Base-by-base conservation (phyloP, 2,329 filamentous ascomycete species). In the Dothideomycetes sp. region DNA sequence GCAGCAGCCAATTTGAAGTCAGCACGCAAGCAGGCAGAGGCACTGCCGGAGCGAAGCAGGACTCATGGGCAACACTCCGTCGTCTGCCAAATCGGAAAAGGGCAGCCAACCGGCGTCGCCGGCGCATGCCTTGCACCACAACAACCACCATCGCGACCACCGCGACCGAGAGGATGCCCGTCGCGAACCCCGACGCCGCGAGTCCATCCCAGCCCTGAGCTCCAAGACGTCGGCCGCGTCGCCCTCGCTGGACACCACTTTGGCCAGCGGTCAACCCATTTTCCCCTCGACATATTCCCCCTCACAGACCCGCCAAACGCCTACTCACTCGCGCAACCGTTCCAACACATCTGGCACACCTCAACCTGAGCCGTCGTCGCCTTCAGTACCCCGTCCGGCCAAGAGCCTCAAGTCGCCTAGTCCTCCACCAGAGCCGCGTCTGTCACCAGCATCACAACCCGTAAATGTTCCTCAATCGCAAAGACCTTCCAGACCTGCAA, bases 1-100 rank as follows among this genome's bases (percentile, higher is more conserved):
- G n/a, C n/a, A n/a, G n/a, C n/a, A n/a, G n/a, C n/a, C n/a, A n/a
- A n/a, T n/a, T n/a, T n/a, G n/a, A n/a, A n/a, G n/a, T n/a, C n/a
- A n/a, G n/a, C n/a, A n/a, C n/a, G n/a, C n/a, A n/a, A n/a, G n/a
- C n/a, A n/a, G n/a, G n/a, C n/a, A n/a, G n/a, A n/a, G n/a, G n/a
- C n/a, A n/a, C n/a, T n/a, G n/a, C n/a, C n/a, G n/a, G n/a, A n/a
- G n/a, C n/a, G n/a, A n/a, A n/a, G n/a, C n/a, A n/a, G n/a, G n/a
- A n/a, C n/a, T n/a, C 18, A 69, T 70, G 67, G 67, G 67, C 50
- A 68, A 69, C 55, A 64, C 61, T 55, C 62, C 64, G 53, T 69
- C 64, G 48, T 48, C 40, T 20, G 31, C 33, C 33, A 44, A 47
- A 36, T 19, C 44, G 27, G 41, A 44, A 18, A 40, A 33, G 37